These are phyloP conservation scores for Fragaria ananassa DNA, from an alignment of 306 rosid genomes.

Conservation along the genomic window DNA sequence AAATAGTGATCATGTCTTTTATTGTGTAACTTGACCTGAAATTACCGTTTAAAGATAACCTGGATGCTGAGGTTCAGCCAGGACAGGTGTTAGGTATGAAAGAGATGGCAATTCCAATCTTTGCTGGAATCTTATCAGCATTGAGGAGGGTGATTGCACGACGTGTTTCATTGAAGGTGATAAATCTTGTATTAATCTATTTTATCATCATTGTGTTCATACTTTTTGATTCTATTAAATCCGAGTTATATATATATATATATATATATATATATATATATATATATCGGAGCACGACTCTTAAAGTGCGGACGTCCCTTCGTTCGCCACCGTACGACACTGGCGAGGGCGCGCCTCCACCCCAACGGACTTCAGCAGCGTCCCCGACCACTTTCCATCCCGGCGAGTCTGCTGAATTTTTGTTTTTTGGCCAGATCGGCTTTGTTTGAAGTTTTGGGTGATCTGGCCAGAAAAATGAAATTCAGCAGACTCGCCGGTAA, in stretches of 20 bases:
- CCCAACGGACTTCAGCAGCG: too few species aligned
- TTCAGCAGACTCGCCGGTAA: too few species aligned
- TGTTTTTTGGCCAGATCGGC: too few species aligned
- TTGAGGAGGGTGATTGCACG: constrained; percentile 93
- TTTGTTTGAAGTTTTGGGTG: too few species aligned
- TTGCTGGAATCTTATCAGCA: constrained; percentile 86
- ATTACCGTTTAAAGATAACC: constrained; percentile 70
- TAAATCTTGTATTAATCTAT: background rate
- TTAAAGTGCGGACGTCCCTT: too few species aligned
- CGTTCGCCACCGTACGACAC: too few species aligned
- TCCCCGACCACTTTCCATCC: too few species aligned
- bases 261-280: too few species aligned
- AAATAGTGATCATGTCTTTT: background rate
- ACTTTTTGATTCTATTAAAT: constrained; percentile 23
- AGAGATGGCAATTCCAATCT: constrained; percentile 70
- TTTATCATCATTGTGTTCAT: constrained; percentile 10
- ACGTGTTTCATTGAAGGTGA: constrained; percentile 92
- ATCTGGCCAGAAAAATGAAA: too few species aligned
- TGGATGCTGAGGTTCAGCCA: constrained; percentile 52
- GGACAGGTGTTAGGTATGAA: constrained; percentile 67
- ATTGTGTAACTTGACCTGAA: constrained; percentile 57
- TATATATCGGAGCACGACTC: too few species aligned
- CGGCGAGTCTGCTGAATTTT: too few species aligned
- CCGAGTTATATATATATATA: background rate
- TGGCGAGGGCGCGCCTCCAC: too few species aligned